Base-by-base conservation (phyloP, 2,329 filamentous ascomycete genomes). In the Macroventuria anomochaeta region DNA sequence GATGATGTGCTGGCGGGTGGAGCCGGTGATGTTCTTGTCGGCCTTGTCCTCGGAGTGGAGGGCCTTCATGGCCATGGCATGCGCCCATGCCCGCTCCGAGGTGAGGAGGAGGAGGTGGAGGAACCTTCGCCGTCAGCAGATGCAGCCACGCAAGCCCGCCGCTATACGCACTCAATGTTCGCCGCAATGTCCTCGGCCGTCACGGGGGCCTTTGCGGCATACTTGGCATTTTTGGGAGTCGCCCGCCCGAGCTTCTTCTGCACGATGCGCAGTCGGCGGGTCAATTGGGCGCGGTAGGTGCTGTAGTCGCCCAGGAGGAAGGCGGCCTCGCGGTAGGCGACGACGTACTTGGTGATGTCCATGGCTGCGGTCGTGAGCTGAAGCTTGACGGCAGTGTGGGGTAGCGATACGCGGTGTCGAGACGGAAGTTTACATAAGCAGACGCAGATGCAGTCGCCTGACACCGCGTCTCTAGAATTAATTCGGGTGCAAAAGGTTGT, bases 21-120 rank as follows among this genome's bases (percentile, higher is more conserved):
- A 86, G 55, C 92, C 89, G 23, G 87, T 85, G 59, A 96, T 89
- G 41, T 87, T 88, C 74, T 91, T 90, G 46, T 81, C 78, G 31
- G 81, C 80, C 56, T 88, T 86, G 65, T 95, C 91, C 64, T 89
- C 84, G 32, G 90, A 85, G 72, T 96, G 91, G 17, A 85, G 80
- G 3, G 91, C 85, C 76, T 96, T 97, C 83, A 97, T 91, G 71
- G 89, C 87, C 92, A 97, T 96, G 53, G 93, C 93, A 75, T 96
- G 88, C 31, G 95, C 93, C 91, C 92, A 97, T 44, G 93, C 91
- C 60, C 95, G 85, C 79, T 99, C 95, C 56, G 93, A 87, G 32
- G 87, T 90, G 68, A 97, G 85, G 51, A 99, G 82, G 26, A 93
- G 81, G n/a, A 97, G 81, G 26, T 68, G 65, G 17, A 70, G 67